Evolutionary conservation across 73 alveolate species (phyloP), one percentile per base, ranked within the genome.

Genomic region (Paramecium biaurelia): DNA sequence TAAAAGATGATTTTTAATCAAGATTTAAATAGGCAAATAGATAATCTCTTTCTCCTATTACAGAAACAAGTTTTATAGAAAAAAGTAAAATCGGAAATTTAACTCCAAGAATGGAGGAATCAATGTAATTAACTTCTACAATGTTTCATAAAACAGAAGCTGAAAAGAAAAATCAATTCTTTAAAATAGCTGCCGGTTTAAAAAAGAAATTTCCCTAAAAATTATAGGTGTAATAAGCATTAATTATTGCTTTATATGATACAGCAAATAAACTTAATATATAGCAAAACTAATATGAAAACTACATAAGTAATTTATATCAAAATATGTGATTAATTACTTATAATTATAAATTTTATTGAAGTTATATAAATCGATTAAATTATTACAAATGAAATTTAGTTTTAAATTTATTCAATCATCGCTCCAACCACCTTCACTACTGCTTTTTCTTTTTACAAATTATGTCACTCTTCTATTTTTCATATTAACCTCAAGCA

Each of bases 91-190:
- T 63, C 0, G 84, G 84, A 63, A 63, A 2, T 14, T 63, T 63
- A 15, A 63, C 84, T 72, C 86, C 86, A 2, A 72, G 58, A 72
- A 35, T 72, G 86, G 86, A 72, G n/a, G 86, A 72, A 38, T 72
- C 86, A 2, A 30, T 72, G 35, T 72, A 72, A 72, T 30, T 72
- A 72, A 14, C 56, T 34, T 72, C 18, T 0, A 21, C 32, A 7
- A 72, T 43, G 70, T 43, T 47, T 20, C 70, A 23, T 79, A 79
- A 79, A 7, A 15, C 56, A 72, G 70, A 79, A 79, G 72, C 76
- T 20, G 90, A 79, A 5, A 45, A 79, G 9, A 79, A 79, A 12
- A 79, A 47, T 34, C 6, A 24, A 11, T 79, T 79, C 47, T 79
- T 79, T 47, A 79, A 79, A 45, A 43, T 79, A 2, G 90, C 90